phyloP scores from a whole-genome alignment of 306 rosid species.

The Argentina anserina region DNA sequence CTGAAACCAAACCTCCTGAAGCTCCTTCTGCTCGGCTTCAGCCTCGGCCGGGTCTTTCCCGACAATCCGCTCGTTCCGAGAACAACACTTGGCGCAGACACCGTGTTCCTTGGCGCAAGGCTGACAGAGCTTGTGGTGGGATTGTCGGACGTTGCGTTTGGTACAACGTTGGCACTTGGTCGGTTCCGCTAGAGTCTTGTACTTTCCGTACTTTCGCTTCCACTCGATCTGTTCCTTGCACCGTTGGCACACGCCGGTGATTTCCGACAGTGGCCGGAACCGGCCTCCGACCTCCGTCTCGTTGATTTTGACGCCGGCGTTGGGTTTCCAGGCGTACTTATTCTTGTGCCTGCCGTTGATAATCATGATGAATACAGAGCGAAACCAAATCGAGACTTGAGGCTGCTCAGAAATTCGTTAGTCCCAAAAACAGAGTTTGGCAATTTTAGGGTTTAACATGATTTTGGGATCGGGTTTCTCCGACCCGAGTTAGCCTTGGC shows the following conservation, averaged over 20 bases:
- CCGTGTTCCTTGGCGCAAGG: constrained; percentile 94
- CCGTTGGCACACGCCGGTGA: constrained; percentile 83
- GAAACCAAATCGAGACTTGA: too few relatives aligned
- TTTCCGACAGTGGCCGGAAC: constrained; percentile 69
- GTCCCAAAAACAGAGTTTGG: too few relatives aligned
- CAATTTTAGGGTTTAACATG: not conserved
- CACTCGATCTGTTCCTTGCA: constrained; percentile 89
- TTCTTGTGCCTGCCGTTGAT: constrained; percentile 78
- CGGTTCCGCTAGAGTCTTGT: constrained; percentile 73
- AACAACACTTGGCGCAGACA: constrained; percentile 82
- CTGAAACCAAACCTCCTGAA: constrained; percentile 58
- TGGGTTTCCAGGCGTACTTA: constrained; percentile 81
- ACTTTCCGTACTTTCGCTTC: constrained; percentile 89
- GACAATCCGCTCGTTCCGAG: constrained; percentile 47
- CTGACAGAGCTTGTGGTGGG: constrained; percentile 71
- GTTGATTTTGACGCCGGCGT: constrained; percentile 79
- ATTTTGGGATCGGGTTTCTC: not conserved
- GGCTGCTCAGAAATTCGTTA: not conserved
- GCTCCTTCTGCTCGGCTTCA: constrained; percentile 85
- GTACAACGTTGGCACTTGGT: constrained; percentile 82
- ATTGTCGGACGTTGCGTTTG: constrained; percentile 87
- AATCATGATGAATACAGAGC: constrained; percentile 39
- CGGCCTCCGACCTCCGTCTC: constrained; percentile 92
- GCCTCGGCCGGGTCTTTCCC: constrained; percentile 85
- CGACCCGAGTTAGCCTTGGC: not conserved